Evolutionary conservation across 441 rosid species (phyloP).

Genomic region (Brassica hybrid): DNA sequence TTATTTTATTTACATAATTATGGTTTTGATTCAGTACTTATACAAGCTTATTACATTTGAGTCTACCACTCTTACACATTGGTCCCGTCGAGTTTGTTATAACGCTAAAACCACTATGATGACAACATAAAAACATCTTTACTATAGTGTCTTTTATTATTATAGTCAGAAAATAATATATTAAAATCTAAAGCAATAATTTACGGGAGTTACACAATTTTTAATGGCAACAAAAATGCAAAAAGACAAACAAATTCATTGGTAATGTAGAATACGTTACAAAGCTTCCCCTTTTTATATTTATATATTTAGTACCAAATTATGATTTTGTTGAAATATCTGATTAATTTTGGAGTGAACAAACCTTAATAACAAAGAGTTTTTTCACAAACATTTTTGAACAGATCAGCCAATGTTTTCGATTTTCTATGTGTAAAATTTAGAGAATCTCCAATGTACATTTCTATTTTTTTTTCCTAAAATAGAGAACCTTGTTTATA

Average conservation of each 20-base stretch:
- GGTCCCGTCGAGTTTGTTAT: neutral
- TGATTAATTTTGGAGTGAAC: neutral
- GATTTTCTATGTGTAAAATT: neutral
- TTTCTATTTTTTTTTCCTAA: neutral
- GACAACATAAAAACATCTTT: neutral
- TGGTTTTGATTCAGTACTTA: neutral
- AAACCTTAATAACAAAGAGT: neutral
- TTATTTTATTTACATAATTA: neutral
- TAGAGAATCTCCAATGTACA: neutral
- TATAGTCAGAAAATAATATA: neutral
- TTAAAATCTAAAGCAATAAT: neutral
- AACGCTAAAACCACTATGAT: neutral
- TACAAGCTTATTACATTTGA: neutral
- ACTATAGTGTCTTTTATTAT: neutral
- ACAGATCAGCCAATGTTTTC: neutral
- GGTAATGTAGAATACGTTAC: neutral
- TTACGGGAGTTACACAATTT: neutral
- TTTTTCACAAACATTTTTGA: neutral
- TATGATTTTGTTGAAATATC: neutral
- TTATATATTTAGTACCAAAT: neutral
- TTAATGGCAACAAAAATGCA: neutral
- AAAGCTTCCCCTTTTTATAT: neutral
- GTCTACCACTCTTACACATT: neutral
- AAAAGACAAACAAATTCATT: neutral
- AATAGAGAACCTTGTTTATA: neutral